Conservation (phyloP, 2,329 filamentous ascomycete genomes). For the Endoconidiophora polonica region DNA sequence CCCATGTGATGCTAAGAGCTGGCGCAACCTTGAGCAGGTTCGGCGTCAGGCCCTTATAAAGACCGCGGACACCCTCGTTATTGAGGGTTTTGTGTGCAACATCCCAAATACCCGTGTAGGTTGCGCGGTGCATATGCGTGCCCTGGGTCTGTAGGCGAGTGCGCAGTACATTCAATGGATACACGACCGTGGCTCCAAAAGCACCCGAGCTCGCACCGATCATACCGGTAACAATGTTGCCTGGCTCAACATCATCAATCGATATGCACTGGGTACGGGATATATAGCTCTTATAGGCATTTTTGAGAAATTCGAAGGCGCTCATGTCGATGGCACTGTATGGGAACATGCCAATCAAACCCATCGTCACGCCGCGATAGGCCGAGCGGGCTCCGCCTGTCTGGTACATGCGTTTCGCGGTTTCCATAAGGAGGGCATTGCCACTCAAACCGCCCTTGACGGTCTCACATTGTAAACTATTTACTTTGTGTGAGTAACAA, state of each 20-base stretch:
- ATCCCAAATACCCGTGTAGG: constrained; percentile 82
- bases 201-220: constrained; percentile 87
- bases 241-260: constrained; percentile 68
- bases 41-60: constrained; percentile 90
- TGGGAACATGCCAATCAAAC: constrained; percentile 89
- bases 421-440: constrained; percentile 65
- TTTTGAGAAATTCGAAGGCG: constrained; percentile 87
- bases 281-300: constrained; percentile 50
- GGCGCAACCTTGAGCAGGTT: constrained; percentile 94
- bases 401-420: constrained; percentile 71
- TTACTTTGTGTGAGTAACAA: constrained; percentile 16
- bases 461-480: constrained; percentile 85
- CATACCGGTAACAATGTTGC: constrained; percentile 68
- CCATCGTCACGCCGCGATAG: constrained; percentile 88
- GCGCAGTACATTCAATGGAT: constrained; percentile 83
- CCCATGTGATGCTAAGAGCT: constrained; percentile 86
- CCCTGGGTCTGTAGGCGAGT: constrained; percentile 89
- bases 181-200: constrained; percentile 83
- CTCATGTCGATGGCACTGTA: constrained; percentile 94
- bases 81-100: constrained; percentile 69
- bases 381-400: constrained; percentile 59
- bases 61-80: constrained; percentile 65
- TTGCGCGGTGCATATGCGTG: constrained; percentile 75
- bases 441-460: constrained; percentile 72
- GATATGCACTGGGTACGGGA: constrained; percentile 52